Base-by-base conservation (phyloP, 345 rosid genomes). In the Eutrema heterophyllum region DNA sequence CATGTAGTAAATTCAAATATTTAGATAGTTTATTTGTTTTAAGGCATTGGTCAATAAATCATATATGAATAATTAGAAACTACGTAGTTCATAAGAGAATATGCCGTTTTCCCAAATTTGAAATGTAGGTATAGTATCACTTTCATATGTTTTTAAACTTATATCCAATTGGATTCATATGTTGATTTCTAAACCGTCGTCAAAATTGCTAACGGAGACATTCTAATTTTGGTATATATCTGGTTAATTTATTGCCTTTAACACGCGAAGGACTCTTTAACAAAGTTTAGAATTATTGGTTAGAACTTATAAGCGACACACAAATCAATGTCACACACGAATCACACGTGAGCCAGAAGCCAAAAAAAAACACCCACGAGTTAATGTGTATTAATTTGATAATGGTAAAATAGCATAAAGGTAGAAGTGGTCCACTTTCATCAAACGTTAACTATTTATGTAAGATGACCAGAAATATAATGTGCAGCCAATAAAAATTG, bases 381-480 rank as follows among this genome's bases (percentile, higher is more conserved):
- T 56, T 46, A 13, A 13, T 44, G 64, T 55, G 54, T 43, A 27
- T 30, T 45, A 32, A 26, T 45, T 64, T 64, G 16, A 46, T 18
- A 15, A 14, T 36, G 52, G 39, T 39, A 26, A 27, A 1, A 51
- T 72, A 16, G 13, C 44, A 52, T 11, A 30, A 49, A 71, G 53
- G 27, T 40, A 13, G 43, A 38, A 61, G 61, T 61, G 75, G 75
- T 39, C 75, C 60, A 50, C 64, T 71, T 60, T 49, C 41, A 61
- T 60, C 13, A 60, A 29, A 50, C 30, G 7, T 51, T 71, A 70
- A 57, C 66, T 70, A 46, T 33, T 13, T 58, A 21, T 70, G 56
- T 44, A 10, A 56, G 12, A 29, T 12, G 41, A 54, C 18, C 52
- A 29, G 54, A 27, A 15, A 38, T 7, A 16, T 30, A 55, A 55